These are phyloP conservation scores for Laguncularia racemosa DNA, from an alignment of 345 rosid species.

Conservation along the genomic window DNA sequence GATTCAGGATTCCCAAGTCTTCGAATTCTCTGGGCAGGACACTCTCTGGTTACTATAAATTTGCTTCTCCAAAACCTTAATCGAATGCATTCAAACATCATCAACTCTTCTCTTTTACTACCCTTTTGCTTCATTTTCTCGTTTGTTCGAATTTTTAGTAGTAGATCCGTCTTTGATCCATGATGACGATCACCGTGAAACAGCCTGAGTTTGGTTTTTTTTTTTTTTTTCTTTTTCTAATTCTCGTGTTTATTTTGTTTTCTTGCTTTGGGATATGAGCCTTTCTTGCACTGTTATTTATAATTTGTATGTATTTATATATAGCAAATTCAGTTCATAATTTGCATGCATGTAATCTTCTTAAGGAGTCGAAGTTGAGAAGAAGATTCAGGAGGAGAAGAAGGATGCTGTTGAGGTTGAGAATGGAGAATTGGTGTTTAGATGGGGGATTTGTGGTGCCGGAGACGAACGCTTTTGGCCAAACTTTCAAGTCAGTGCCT, in stretches of 20 bases:
- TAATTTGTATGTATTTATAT: background rate
- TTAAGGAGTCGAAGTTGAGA: constrained; percentile 2
- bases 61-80: background rate
- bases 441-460: constrained; percentile 5
- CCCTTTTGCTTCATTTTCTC: background rate
- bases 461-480: background rate
- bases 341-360: background rate
- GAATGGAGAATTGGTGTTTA: constrained; percentile 1
- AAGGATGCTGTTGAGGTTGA: background rate
- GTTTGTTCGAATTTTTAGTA: background rate
- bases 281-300: background rate
- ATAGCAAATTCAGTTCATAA: background rate
- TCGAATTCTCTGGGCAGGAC: constrained; percentile 5
- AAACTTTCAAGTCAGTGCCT: constrained; percentile 1
- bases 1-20: background rate
- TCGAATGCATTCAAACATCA: background rate
- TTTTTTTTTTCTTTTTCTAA: background rate
- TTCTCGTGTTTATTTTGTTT: background rate
- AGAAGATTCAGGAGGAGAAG: background rate
- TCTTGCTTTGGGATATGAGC: too few species aligned
- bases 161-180: background rate
- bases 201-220: constrained; percentile 1
- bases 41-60: constrained; percentile 9
- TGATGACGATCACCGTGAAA: constrained; percentile 10
- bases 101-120: background rate